phyloP scores from a whole-genome alignment of 345 rosid genomes.

The Hypericum androsaemum region DNA sequence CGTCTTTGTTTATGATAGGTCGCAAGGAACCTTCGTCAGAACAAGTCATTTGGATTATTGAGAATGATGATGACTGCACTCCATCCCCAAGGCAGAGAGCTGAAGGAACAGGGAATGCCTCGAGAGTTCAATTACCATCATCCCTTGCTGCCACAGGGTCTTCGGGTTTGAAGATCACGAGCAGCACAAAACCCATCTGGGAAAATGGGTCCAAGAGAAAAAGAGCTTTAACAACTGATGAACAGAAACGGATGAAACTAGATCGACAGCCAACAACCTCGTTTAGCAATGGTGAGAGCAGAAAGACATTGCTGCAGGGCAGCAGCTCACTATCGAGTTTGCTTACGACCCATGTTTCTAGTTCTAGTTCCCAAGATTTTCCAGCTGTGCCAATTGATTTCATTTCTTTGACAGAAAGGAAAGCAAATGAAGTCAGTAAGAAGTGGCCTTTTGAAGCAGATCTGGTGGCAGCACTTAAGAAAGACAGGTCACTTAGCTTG shows the following conservation, averaged over 20 bases:
- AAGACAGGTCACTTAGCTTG: constrained; percentile 19
- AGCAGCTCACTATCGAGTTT: neutral
- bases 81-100: constrained; percentile 1
- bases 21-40: constrained; percentile 2
- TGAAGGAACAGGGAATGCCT: neutral
- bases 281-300: no score
- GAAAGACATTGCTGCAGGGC: neutral
- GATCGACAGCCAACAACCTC: constrained; percentile 3
- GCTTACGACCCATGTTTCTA: neutral
- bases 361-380: constrained; percentile 24
- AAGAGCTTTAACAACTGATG: constrained; percentile 7
- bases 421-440: neutral
- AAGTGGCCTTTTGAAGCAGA: constrained; percentile 16
- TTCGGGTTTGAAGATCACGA: no score
- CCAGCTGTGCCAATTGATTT: neutral
- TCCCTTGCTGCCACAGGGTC: no score
- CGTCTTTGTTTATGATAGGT: constrained; percentile 10
- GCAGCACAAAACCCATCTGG: neutral
- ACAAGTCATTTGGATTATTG: constrained; percentile 20
- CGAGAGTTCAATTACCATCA: no score
- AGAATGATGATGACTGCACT: constrained; percentile 25
- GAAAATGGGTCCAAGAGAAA: constrained; percentile 27
- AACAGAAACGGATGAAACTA: constrained; percentile 8
- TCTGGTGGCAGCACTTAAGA: constrained; percentile 10
- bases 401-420: neutral